These are phyloP conservation scores for Lipomyces starkeyi DNA, from an alignment of 805 yeast species.

Conservation along the genomic window DNA sequence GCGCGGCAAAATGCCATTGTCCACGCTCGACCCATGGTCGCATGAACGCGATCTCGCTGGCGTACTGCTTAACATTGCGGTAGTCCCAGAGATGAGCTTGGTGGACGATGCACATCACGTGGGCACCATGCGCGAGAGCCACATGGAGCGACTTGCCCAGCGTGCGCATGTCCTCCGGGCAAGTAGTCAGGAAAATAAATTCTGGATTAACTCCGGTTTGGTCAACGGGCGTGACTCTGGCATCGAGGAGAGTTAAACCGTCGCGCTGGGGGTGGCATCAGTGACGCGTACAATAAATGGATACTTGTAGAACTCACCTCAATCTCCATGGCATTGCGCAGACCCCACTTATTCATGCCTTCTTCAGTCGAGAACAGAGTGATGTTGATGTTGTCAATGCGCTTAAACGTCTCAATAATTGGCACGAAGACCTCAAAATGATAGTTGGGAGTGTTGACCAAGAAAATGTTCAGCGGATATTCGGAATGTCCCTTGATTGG, in stretches of 20 bases:
- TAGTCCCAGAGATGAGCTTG: conserved; percentile 31
- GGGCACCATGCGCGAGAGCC: conserved; percentile 23
- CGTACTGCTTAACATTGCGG: conserved; percentile 17
- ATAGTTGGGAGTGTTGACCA: conserved; percentile 25
- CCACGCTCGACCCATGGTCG: conserved; percentile 26
- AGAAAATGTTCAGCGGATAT: conserved; percentile 14
- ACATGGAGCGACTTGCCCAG: conserved; percentile 18
- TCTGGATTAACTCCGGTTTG: conserved; percentile 23
- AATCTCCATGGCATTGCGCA: conserved; percentile 29
- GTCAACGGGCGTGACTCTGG: conserved; percentile 2
- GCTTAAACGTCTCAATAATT: conserved; percentile 12
- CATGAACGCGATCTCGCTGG: conserved; percentile 23
- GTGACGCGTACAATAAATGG: neutral
- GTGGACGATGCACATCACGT: conserved; percentile 29
- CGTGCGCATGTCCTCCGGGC: conserved; percentile 34
- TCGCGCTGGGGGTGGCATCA: conserved; percentile 11
- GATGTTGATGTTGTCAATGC: conserved; percentile 7
- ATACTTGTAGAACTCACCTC: conserved; percentile 14
- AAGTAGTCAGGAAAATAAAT: conserved; percentile 30
- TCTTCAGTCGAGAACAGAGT: conserved; percentile 27
- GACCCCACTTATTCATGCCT: conserved; percentile 33
- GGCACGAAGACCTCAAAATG: conserved; percentile 28
- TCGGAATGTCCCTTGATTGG: conserved; percentile 7
- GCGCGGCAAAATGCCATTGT: conserved; percentile 29
- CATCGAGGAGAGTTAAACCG: conserved; percentile 12